These are phyloP conservation scores for Tetraselmis chui DNA, from an alignment of 139 green algal genomes.

Conservation along the genomic window DNA sequence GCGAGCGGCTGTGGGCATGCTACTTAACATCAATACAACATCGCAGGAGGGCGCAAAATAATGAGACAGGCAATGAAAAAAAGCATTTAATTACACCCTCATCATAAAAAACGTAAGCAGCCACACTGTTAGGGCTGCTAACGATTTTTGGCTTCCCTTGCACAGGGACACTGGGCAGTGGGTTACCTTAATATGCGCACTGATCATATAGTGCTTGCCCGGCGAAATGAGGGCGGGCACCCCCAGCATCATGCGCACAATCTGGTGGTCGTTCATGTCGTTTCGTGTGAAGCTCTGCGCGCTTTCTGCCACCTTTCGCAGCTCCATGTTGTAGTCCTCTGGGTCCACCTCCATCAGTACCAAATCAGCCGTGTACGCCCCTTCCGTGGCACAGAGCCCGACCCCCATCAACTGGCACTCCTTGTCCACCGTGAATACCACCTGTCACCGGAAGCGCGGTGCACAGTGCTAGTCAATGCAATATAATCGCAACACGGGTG, in stretches of 20 bases:
- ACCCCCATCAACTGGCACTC: slow-evolving; percentile 56
- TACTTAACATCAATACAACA: too few relatives aligned
- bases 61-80: too few relatives aligned
- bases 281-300: slow-evolving; percentile 50
- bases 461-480: too few relatives aligned
- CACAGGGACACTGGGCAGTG: not conserved
- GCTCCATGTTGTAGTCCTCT: slow-evolving; percentile 10
- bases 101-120: too few relatives aligned
- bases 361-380: slow-evolving; percentile 50
- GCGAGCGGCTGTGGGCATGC: too few relatives aligned
- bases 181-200: slow-evolving; percentile 45
- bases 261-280: slow-evolving; percentile 40
- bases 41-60: too few relatives aligned
- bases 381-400: slow-evolving; percentile 56
- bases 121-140: too few relatives aligned
- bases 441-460: too few relatives aligned
- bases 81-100: too few relatives aligned
- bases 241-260: slow-evolving; percentile 41
- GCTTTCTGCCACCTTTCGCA: slow-evolving; percentile 26
- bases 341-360: slow-evolving; percentile 43
- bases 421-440: slow-evolving; percentile 57
- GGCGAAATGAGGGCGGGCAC: slow-evolving; percentile 33
- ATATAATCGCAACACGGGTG: too few relatives aligned
- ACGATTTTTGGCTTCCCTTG: too few relatives aligned
- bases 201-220: slow-evolving; percentile 55